Conservation (phyloP, 2,329 filamentous ascomycete species). For the Lachnellula willkommii region DNA sequence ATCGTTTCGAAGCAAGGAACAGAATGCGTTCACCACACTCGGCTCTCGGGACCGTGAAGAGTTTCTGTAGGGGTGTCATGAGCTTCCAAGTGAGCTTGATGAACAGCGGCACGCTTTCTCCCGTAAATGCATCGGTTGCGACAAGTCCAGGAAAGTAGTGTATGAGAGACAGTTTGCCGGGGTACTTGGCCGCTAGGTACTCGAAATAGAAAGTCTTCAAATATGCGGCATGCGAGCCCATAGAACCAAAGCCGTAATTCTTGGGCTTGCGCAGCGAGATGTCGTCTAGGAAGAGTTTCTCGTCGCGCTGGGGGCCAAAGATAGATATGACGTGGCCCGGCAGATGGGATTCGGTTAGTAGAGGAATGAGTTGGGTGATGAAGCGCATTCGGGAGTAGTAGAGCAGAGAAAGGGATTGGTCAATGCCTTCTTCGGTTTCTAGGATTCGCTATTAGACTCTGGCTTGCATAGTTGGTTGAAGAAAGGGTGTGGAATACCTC, state of each 20-base stretch:
- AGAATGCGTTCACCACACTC: slow-evolving; percentile 32
- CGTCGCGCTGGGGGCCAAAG: slow-evolving; percentile 31
- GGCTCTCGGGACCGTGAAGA: slow-evolving; percentile 23
- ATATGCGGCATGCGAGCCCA: slow-evolving; percentile 27
- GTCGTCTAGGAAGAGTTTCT: slow-evolving; percentile 22
- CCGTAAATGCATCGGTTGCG: slow-evolving; percentile 27
- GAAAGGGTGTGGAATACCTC: too few species aligned
- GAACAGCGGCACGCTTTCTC: slow-evolving; percentile 27
- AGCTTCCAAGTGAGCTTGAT: slow-evolving; percentile 28
- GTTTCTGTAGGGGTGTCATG: slow-evolving; percentile 23
- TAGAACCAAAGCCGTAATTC: slow-evolving; percentile 28
- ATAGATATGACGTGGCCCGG: slow-evolving; percentile 30
- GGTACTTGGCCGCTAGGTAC: slow-evolving; percentile 25
- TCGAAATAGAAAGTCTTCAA: slow-evolving; percentile 33
- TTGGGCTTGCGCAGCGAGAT: slow-evolving; percentile 27
- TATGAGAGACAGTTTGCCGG: slow-evolving; percentile 24
- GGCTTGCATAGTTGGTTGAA: too few species aligned
- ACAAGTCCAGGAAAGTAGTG: slow-evolving; percentile 35
- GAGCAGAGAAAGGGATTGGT: slow-evolving; percentile 26
- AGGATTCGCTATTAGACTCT: neutral
- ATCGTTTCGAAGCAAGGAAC: slow-evolving; percentile 20
- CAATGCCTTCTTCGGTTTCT: slow-evolving; percentile 32
- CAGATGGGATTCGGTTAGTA: slow-evolving; percentile 21
- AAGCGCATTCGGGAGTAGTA: slow-evolving; percentile 33
- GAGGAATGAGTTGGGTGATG: slow-evolving; percentile 26